Evolutionary conservation across 139 green algal genomes (phyloP).

Genomic region (Tetratostichococcus sp.): DNA sequence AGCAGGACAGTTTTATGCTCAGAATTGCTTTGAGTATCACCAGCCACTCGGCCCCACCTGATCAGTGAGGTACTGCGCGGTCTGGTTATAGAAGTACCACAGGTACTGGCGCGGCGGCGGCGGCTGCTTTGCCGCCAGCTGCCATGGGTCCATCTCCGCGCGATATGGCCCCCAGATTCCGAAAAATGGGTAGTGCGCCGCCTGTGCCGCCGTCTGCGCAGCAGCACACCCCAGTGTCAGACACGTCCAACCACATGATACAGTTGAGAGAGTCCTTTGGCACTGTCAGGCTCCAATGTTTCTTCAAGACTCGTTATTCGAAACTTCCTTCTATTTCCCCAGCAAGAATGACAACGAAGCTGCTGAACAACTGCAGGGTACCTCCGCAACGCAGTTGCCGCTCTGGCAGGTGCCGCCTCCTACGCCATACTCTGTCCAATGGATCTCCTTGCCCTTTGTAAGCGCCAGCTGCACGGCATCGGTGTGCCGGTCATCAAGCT

Average conservation of each 20-base stretch:
- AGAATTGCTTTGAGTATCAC: no score
- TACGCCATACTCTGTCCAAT: conserved; percentile 44
- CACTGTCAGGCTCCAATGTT: no score
- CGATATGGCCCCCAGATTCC: conserved; percentile 34
- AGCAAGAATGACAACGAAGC: no score
- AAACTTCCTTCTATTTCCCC: no score
- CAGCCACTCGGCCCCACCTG: no score
- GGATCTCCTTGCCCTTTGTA: conserved; percentile 24
- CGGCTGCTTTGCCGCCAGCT: conserved; percentile 3
- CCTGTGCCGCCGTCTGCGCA: conserved; percentile 25
- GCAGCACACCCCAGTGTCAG: background rate
- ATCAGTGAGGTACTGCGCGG: conserved; percentile 11
- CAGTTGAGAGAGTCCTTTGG: no score
- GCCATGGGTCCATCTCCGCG: conserved; percentile 22
- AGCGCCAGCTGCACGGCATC: conserved; percentile 8
- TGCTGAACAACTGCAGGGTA: no score
- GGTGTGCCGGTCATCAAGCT: no score
- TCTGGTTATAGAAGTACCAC: conserved; percentile 20
- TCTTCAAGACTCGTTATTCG: no score
- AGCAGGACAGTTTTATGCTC: no score
- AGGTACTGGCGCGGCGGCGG: conserved; percentile 20
- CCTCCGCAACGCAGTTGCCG: conserved; percentile 11
- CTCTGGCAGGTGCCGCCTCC: conserved; percentile 25
- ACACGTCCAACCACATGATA: no score
- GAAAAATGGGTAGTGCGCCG: conserved; percentile 34